A percentile compares a stretch with the other conserved stretches of the same genome.
Conservation (phyloP, 1,139 yeast genomes). For the Barnettozyma hawaiiensis region DNA sequence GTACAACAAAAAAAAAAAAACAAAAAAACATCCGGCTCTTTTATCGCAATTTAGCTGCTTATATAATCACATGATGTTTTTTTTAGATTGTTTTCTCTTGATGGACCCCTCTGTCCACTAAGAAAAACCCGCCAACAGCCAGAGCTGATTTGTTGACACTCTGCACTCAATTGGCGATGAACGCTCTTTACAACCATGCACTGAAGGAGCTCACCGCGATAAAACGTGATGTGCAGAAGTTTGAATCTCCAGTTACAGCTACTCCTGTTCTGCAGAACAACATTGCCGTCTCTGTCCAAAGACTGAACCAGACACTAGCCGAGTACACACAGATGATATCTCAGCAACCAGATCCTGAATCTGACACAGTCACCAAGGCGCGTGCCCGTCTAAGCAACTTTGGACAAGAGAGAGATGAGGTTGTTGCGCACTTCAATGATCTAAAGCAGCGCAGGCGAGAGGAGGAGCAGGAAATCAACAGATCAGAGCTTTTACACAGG, state of each 20-base stretch:
- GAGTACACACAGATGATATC: conserved; percentile 58
- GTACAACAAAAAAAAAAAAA: no score
- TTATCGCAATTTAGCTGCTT: no score
- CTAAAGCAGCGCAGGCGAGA: conserved; percentile 65
- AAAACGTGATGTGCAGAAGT: conserved; percentile 58
- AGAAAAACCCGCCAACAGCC: no score
- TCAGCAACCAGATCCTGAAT: conserved; percentile 42
- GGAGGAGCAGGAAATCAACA: conserved; percentile 43
- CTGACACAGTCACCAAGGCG: conserved; percentile 45
- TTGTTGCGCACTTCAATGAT: conserved; percentile 51
- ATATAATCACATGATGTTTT: no score
- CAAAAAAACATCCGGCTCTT: no score
- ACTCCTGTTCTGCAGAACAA: conserved; percentile 79
- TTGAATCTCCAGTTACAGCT: conserved; percentile 56
- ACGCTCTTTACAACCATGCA: conserved; percentile 64
- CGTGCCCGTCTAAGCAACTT: conserved; percentile 57
- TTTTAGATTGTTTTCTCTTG: no score
- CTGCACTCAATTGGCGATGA: not conserved
- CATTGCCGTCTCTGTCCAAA: conserved; percentile 74
- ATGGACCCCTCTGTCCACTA: no score
- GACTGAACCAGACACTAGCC: conserved; percentile 67
- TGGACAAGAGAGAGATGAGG: conserved; percentile 51
- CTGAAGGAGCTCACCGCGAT: conserved; percentile 75
- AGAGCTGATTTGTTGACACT: no score
- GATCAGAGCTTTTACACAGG: conserved; percentile 60